These are phyloP conservation scores for Trichosporon sp. DNA, from an alignment of 1,284 basidiomycete genomes.

Conservation along the genomic window DNA sequence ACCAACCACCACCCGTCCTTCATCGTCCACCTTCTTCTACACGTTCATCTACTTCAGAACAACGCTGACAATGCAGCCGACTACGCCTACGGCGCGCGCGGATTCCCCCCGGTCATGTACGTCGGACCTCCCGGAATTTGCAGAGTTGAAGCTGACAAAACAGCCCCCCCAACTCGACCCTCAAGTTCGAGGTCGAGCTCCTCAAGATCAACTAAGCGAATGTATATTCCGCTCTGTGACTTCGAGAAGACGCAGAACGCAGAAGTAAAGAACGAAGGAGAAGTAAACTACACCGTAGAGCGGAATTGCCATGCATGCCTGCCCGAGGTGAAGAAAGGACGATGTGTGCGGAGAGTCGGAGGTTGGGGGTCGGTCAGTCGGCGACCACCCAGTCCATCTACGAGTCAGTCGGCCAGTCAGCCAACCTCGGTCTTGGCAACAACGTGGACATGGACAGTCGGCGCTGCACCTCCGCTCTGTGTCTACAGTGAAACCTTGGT, in stretches of 20 bases:
- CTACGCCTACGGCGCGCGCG: slow-evolving; percentile 50
- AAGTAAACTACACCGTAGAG: not conserved
- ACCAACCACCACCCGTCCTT: not conserved
- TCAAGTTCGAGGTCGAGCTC: slow-evolving; percentile 63
- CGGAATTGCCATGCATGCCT: not conserved
- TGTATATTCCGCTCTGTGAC: not conserved
- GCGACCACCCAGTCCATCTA: not conserved
- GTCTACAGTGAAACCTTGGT: too few relatives aligned
- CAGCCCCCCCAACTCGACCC: slow-evolving; percentile 59
- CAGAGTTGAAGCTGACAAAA: not conserved
- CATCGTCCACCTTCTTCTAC: slow-evolving; percentile 26
- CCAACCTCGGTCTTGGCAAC: not conserved
- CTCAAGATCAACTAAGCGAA: slow-evolving; percentile 58
- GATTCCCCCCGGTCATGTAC: slow-evolving; percentile 72
- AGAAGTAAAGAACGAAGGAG: not conserved
- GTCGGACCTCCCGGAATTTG: not conserved
- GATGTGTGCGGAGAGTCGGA: not conserved
- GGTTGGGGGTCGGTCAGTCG: not conserved
- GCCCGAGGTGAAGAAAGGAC: not conserved
- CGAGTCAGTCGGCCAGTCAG: too few relatives aligned
- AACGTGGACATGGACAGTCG: not conserved
- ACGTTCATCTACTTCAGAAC: slow-evolving; percentile 18
- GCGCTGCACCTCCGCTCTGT: not conserved
- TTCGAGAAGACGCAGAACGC: not conserved
- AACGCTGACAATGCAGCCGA: slow-evolving; percentile 28